These are phyloP conservation scores for Vitis rupestris DNA, from an alignment of 164 flowering plant genomes.

Conservation along the genomic window DNA sequence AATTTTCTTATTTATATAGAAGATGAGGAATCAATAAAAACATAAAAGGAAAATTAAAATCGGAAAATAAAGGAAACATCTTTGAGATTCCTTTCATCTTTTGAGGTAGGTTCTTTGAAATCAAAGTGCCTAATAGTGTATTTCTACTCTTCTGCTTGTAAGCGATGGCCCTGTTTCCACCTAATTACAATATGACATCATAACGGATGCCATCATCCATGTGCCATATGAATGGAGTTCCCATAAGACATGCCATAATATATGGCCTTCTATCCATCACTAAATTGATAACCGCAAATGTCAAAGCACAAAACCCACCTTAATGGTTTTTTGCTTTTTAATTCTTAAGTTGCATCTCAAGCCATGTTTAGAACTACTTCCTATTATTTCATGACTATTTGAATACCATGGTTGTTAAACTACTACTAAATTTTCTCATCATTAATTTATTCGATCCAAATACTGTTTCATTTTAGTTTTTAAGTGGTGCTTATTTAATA, in stretches of 20 bases:
- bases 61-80: neutral
- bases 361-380: no score
- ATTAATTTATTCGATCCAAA: no score
- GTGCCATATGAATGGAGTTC: slow-evolving; percentile 8
- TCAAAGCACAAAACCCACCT: neutral
- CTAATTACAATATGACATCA: neutral
- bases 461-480: no score
- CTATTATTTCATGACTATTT: no score
- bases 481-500: no score
- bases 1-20: no score
- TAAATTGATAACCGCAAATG: neutral
- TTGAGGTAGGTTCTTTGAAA: slow-evolving; percentile 34
- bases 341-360: no score
- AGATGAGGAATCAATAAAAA: no score
- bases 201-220: slow-evolving; percentile 19
- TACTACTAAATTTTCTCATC: no score
- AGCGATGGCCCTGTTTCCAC: slow-evolving; percentile 20
- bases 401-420: no score
- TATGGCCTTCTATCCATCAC: slow-evolving; percentile 10
- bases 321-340: neutral
- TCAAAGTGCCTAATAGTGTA: slow-evolving; percentile 38
- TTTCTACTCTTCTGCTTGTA: slow-evolving; percentile 12
- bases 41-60: no score
- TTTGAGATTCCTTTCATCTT: slow-evolving; percentile 16
- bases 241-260: slow-evolving; percentile 22